Percentiles rank a stretch among this genome's conserved stretches.
Conservation (phyloP, 139 green algal species). For the Limnomonas spitsbergensis region DNA sequence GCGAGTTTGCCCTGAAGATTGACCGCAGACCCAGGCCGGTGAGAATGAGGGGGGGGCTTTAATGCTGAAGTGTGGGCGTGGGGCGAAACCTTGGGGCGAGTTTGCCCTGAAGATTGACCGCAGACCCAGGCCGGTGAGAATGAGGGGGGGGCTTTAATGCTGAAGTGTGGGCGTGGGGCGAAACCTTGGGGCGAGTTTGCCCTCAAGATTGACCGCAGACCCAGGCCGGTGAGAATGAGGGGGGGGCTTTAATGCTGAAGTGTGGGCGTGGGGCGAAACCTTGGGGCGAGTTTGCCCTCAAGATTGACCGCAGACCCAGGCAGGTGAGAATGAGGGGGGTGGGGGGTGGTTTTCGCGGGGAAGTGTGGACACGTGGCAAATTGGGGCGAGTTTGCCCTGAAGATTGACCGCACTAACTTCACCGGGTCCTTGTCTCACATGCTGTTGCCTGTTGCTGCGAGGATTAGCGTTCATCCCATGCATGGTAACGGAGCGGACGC, state of each 20-base stretch:
- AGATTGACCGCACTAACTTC: conserved; percentile 35
- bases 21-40: conserved; percentile 39
- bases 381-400: conserved; percentile 78
- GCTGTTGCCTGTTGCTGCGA: no score
- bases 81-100: conserved; percentile 80
- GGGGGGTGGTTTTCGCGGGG: neutral
- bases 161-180: conserved; percentile 71
- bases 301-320: conserved; percentile 40
- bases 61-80: conserved; percentile 62
- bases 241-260: no score
- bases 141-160: neutral
- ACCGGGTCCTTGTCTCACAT: no score
- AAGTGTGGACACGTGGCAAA: conserved; percentile 74
- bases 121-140: conserved; percentile 27
- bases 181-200: conserved; percentile 81
- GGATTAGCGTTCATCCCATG: neutral
- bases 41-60: neutral
- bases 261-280: conserved; percentile 75
- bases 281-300: conserved; percentile 78
- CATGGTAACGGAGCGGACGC: no score
- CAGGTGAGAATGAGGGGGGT: conserved; percentile 19
- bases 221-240: conserved; percentile 24
- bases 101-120: conserved; percentile 66
- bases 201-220: conserved; percentile 50
- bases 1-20: conserved; percentile 70